Conservation (phyloP, 2,329 filamentous ascomycete species). For the Colletotrichum siamense region DNA sequence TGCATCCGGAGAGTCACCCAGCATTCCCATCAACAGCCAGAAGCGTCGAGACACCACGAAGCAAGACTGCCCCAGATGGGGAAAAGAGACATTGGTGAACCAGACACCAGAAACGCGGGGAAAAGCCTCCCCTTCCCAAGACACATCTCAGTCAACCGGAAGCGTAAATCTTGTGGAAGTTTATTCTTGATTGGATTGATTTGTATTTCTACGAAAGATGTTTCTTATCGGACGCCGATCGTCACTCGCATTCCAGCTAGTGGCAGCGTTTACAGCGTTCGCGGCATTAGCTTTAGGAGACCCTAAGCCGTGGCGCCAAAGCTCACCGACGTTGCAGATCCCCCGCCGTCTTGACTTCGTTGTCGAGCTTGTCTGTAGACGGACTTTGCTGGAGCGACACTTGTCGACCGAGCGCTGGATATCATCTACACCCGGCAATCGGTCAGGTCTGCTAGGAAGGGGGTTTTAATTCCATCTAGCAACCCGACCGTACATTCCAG, state of each 20-base stretch:
- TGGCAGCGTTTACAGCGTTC: not conserved
- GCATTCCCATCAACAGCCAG: not conserved
- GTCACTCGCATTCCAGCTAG: not conserved
- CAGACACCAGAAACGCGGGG: not conserved
- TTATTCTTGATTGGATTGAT: not conserved
- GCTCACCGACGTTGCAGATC: conserved; percentile 8
- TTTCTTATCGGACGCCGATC: not conserved
- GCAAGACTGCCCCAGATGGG: not conserved
- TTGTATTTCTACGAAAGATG: not conserved
- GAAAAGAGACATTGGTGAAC: not conserved
- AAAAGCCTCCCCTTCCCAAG: not conserved
- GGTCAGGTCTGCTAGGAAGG: not conserved
- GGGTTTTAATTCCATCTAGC: not conserved
- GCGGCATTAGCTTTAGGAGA: not conserved
- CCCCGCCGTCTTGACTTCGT: not conserved
- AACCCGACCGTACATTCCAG: not conserved
- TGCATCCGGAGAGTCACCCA: not conserved
- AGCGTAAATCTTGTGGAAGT: not conserved
- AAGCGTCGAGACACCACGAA: not conserved
- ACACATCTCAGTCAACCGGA: not conserved
- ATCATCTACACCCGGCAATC: not conserved
- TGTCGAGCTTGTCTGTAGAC: not conserved
- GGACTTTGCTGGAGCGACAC: not conserved
- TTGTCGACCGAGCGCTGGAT: not conserved
- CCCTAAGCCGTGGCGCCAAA: not conserved